Evolutionary conservation across 228 moss, liverwort and hornwort species (phyloP), one percentile per base, ranked within the genome.

Genomic region (Sphagnum magellanicum): DNA sequence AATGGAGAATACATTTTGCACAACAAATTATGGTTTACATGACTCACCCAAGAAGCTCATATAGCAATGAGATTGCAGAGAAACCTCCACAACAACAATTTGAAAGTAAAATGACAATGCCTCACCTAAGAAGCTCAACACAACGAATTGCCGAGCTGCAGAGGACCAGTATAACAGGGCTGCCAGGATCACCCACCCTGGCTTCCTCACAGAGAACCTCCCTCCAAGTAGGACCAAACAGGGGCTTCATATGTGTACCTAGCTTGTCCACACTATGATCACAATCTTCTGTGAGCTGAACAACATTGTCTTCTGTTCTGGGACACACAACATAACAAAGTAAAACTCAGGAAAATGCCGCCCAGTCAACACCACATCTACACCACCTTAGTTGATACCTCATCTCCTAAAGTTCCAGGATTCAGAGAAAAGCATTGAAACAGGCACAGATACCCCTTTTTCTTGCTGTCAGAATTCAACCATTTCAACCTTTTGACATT

Each of bases 101-200:
- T 32, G 32, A 32, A 32, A 32, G 32, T 32, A 32, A 32, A 32
- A 32, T 32, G 32, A 32, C 32, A 32, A 47, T 5, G 8, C 46
- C 88, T 71, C 63, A 92, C 92, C 92, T 90, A 68, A 92, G 84
- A 79, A 92, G 82, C 76, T 90, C 90, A 78, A 90, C 88, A 72
- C 90, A 90, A 13, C 88, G 90, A 68, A 86, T 77, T 53, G 92
- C 92, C 74, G 90, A 92, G 79, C 86, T 92, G 79, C 88, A 90
- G 61, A 92, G 82, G 71, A 92, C 88, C 74, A 92, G 72, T 51
- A 90, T 78, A 68, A 88, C 80, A 73, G 88, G 86, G 76, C 79
- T 86, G 60, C 90, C 92, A 61, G 53, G 51, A 67, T 90, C 90
- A 48, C 72, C 65, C 60, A 72, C 9, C 61, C 74, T 73, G 12